phyloP scores from a whole-genome alignment of 441 rosid species.

The Populus hybrid region DNA sequence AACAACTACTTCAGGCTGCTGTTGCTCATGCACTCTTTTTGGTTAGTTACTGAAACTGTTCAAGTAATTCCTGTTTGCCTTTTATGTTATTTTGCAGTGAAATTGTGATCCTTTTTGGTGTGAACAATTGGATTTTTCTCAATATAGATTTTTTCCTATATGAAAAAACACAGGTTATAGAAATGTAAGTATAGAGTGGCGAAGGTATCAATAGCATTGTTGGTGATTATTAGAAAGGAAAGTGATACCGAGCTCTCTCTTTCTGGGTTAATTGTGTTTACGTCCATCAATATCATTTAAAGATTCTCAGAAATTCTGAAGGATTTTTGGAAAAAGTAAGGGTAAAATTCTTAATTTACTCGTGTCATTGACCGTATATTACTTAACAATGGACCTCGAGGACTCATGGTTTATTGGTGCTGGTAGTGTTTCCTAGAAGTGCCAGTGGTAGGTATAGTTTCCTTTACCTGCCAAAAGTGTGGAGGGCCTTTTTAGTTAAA shows the following conservation, averaged over 20 bases:
- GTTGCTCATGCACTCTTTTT: conserved; percentile 73
- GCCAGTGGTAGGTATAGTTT: too few species aligned
- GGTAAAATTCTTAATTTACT: not conserved
- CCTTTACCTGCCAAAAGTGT: not conserved
- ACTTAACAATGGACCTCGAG: not conserved
- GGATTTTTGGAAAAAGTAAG: not conserved
- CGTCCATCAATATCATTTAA: not conserved
- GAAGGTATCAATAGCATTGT: not conserved
- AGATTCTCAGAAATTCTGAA: not conserved
- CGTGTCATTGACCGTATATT: not conserved
- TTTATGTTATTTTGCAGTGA: not conserved
- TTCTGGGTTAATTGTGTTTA: not conserved
- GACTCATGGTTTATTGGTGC: not conserved
- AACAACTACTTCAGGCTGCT: conserved; percentile 69
- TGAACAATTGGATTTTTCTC: not conserved
- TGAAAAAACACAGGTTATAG: not conserved
- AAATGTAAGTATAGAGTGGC: not conserved
- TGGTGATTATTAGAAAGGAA: not conserved
- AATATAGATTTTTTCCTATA: not conserved
- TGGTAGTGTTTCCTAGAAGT: not conserved
- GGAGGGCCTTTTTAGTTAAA: not conserved
- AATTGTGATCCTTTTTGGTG: not conserved
- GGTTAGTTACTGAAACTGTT: conserved; percentile 39
- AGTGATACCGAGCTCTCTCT: not conserved
- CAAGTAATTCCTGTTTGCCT: conserved; percentile 50